A percentile compares a stretch with the other conserved stretches of the same genome.
Conservation (phyloP, 2,329 filamentous ascomycete species). For the Fusarium duplospermum region DNA sequence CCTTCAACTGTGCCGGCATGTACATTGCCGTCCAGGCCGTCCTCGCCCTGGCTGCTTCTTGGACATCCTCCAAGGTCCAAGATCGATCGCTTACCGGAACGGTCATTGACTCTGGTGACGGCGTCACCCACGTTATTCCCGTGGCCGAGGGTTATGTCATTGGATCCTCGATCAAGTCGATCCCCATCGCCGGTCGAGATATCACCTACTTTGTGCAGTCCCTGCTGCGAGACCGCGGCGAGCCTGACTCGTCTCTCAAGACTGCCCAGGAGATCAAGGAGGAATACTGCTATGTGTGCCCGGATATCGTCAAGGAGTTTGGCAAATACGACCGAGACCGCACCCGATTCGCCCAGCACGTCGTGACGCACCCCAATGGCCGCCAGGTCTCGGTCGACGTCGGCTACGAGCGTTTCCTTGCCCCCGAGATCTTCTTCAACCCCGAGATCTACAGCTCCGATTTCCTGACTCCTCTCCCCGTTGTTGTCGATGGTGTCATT, state of each 20-base stretch:
- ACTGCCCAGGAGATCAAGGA: slow-evolving; percentile 99
- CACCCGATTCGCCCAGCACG: slow-evolving; percentile 90
- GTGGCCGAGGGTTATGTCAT: slow-evolving; percentile 99
- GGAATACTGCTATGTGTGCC: slow-evolving; percentile 97
- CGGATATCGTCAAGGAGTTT: slow-evolving; percentile 99
- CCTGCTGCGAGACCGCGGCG: slow-evolving; percentile 92
- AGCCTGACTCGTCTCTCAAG: slow-evolving; percentile 96
- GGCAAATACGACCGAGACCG: slow-evolving; percentile 93
- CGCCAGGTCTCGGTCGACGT: slow-evolving; percentile 89
- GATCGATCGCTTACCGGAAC: slow-evolving; percentile 96
- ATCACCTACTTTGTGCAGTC: slow-evolving; percentile 99
- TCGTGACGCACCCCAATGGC: slow-evolving; percentile 86
- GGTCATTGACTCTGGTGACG: slow-evolving; percentile 98
- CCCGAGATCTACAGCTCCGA: slow-evolving; percentile 99
- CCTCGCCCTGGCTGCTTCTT: slow-evolving; percentile 93
- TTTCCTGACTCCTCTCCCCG: slow-evolving; percentile 94
- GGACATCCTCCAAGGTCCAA: slow-evolving; percentile 98
- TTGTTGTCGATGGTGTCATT: slow-evolving; percentile 95
- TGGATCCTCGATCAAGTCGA: slow-evolving; percentile 98
- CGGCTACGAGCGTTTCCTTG: slow-evolving; percentile 97
- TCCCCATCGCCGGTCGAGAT: slow-evolving; percentile 96
- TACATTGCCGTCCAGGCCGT: slow-evolving; percentile 99
- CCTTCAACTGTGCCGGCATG: slow-evolving; percentile 98
- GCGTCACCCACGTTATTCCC: slow-evolving; percentile 98
- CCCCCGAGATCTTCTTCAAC: slow-evolving; percentile 99